Evolutionary conservation across 257 asterid genomes (phyloP), one percentile per base, ranked within the genome.

Genomic region (Asclepias syriaca): DNA sequence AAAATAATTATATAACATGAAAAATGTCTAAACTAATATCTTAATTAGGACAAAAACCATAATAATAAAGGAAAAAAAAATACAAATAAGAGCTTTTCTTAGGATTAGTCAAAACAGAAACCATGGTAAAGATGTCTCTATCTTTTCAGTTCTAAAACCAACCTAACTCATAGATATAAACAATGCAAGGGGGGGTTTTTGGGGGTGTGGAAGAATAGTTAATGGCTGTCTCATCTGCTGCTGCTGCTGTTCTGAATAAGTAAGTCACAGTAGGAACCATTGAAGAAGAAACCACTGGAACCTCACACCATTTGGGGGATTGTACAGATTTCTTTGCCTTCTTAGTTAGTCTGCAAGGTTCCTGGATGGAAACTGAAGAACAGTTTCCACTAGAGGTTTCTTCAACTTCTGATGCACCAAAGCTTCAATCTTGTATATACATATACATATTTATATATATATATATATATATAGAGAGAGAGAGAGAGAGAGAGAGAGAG

Each of bases 221-320:
- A 54, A 54, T 10, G 45, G n/a, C 37, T 27, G 53, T 53, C 72
- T 70, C 75, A 43, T 19, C 34, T 53, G 56, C 64, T 27, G 3
- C 43, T 43, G 9, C 2, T 1, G n/a, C 37, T 32, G 19, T 40
- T 24, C 27, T 24, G 27, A 24, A 24, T 24, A 24, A 24, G 27
- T 69, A 40, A 65, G 48, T 43, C 7, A 43, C 2, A 43, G 48
- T 8, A 51, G 57, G 34, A 69, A 18, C 69, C 43, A 16, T 74
- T 53, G 16, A 51, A 71, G 81, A 82, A 82, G 88, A 86, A 83
- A 83, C 88, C 85, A 50, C 82, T 29, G 80, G 92, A 90, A 87
- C 86, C 89, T 83, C 68, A 34, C 84, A 34, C 83, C 84, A 15
- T 76, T 66, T 15, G 45, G 21, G 19, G 29, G 27, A 18, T 21